phyloP scores from a whole-genome alignment of 331 rosid species.

The Acacia pycnantha region DNA sequence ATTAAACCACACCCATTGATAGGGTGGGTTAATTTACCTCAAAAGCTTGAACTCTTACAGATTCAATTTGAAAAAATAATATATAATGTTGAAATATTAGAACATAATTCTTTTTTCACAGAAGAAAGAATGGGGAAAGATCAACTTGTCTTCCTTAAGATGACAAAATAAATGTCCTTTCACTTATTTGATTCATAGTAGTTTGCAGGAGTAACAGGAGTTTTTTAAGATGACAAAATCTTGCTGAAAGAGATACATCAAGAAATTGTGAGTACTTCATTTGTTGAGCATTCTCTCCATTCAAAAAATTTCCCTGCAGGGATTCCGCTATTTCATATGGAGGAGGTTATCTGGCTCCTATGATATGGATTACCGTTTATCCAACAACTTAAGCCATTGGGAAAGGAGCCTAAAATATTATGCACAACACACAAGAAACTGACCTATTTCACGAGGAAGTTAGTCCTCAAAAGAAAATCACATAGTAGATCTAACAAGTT shows the following conservation, averaged over 20 bases:
- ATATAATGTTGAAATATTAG: constrained; percentile 4
- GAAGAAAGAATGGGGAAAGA: neutral
- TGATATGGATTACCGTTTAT: neutral
- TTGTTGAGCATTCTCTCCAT: neutral
- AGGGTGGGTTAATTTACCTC: neutral
- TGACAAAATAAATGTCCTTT: neutral
- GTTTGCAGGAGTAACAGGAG: neutral
- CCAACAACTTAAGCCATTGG: neutral
- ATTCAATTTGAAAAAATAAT: constrained; percentile 10
- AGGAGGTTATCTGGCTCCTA: neutral
- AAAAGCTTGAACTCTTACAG: constrained; percentile 5
- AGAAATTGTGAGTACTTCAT: neutral
- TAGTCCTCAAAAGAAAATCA: neutral
- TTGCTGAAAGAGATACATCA: neutral
- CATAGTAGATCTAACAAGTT: neutral
- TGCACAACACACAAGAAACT: neutral
- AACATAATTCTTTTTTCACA: neutral
- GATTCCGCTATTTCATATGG: neutral
- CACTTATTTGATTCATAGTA: neutral
- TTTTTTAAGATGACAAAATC: neutral
- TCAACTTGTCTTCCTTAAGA: constrained; percentile 13
- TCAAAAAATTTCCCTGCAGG: neutral
- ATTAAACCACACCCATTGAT: constrained; percentile 7
- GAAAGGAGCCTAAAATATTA: neutral
- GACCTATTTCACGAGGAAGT: neutral